phyloP scores from a whole-genome alignment of 1,139 yeast species.

The Saccharomyces hybrid region DNA sequence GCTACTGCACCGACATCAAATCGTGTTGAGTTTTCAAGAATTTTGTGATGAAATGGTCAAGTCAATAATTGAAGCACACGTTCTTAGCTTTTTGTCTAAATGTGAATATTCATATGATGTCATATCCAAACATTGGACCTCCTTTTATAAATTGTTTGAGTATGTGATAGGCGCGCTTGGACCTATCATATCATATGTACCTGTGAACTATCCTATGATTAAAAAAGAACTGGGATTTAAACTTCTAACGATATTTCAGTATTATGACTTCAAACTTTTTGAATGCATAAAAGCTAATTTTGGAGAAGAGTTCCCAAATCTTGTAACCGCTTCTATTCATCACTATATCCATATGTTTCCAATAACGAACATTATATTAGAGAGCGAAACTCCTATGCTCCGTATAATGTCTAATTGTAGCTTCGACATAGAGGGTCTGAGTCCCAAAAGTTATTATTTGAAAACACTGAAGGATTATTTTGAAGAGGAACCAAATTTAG shows the following conservation, averaged over 20 bases:
- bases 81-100: neutral
- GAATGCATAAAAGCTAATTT: neutral
- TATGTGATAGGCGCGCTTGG: neutral
- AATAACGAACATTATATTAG: neutral
- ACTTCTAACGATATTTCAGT: neutral
- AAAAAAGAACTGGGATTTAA: neutral
- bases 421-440: neutral
- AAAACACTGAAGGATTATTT: neutral
- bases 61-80: neutral
- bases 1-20: neutral
- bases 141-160: conserved; percentile 2
- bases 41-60: neutral
- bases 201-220: neutral
- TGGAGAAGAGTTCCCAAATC: neutral
- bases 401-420: neutral
- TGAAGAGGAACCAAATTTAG: neutral
- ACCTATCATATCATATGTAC: conserved; percentile 2
- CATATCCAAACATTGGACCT: neutral
- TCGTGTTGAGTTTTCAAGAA: neutral
- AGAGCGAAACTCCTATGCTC: neutral
- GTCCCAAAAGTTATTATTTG: neutral
- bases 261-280: neutral
- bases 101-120: neutral
- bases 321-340: neutral
- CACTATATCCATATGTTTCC: neutral